Conservation (phyloP, 2,329 filamentous ascomycete species). For the Colletotrichum paranaense region DNA sequence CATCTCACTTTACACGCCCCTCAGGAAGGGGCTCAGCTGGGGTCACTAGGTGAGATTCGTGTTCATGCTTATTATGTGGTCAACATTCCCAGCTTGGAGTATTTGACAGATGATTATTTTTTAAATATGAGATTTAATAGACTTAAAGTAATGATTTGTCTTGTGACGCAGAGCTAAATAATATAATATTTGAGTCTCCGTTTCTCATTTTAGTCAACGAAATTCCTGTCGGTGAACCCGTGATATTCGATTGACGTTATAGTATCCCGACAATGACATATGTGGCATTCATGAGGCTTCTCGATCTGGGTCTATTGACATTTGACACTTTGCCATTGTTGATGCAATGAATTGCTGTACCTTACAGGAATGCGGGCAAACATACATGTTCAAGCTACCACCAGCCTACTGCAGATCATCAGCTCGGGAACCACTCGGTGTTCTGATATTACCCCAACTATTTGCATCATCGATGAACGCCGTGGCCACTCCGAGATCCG, state of each 20-base stretch:
- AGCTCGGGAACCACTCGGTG: neutral
- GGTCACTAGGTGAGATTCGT: conserved; percentile 24
- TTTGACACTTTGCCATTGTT: neutral
- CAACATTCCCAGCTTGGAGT: neutral
- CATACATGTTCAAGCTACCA: neutral
- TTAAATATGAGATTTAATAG: neutral
- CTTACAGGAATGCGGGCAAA: conserved; percentile 1
- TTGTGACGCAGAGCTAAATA: neutral
- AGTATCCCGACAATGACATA: neutral
- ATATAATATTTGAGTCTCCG: too few relatives aligned
- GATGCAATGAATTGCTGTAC: neutral
- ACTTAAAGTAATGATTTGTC: too few relatives aligned
- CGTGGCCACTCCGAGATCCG: conserved; percentile 19
- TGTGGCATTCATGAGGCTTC: neutral
- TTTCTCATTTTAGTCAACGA: neutral
- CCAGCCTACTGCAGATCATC: conserved; percentile 23
- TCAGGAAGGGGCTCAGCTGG: neutral
- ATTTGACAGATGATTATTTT: neutral
- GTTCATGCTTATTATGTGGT: conserved; percentile 34
- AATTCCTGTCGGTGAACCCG: neutral
- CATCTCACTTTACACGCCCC: conserved; percentile 23
- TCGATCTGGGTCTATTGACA: neutral
- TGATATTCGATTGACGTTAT: neutral
- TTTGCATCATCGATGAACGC: neutral
- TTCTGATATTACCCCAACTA: too few relatives aligned